Conservation (phyloP, 495 filamentous ascomycete genomes). For the Talaromyces adpressus region DNA sequence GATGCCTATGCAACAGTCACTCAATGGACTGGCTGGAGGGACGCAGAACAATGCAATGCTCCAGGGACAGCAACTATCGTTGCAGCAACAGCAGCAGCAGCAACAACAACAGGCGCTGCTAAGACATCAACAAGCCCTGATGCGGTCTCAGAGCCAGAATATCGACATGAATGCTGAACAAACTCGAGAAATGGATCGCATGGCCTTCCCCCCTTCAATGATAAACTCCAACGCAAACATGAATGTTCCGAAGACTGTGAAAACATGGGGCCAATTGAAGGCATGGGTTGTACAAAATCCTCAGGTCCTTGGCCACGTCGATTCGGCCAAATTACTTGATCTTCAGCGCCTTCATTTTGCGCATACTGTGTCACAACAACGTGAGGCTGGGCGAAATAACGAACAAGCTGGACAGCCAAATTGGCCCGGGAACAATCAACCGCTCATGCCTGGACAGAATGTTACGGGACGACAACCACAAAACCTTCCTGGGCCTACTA, state of each 20-base stretch:
- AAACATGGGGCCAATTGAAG: slow-evolving; percentile 70
- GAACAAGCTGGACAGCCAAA: slow-evolving; percentile 17
- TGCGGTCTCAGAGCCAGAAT: slow-evolving; percentile 33
- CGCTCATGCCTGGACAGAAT: slow-evolving; percentile 32
- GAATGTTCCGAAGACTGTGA: slow-evolving; percentile 45
- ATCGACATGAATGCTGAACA: slow-evolving; percentile 39
- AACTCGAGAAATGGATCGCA: slow-evolving; percentile 39
- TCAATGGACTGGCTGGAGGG: slow-evolving; percentile 25
- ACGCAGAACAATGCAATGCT: slow-evolving; percentile 25
- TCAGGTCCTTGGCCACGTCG: slow-evolving; percentile 30
- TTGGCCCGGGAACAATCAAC: slow-evolving; percentile 21
- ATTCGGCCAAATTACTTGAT: slow-evolving; percentile 37
- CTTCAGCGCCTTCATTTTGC: slow-evolving; percentile 51
- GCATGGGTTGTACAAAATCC: slow-evolving; percentile 48
- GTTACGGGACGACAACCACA: slow-evolving; percentile 22
- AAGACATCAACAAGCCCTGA: slow-evolving; percentile 23
- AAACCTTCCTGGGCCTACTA: slow-evolving; percentile 24
- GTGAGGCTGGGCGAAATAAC: slow-evolving; percentile 15
- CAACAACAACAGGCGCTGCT: slow-evolving; percentile 30
- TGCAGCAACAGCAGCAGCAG: slow-evolving; percentile 29
- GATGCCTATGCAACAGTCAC: slow-evolving; percentile 25
- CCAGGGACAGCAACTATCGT: slow-evolving; percentile 30
- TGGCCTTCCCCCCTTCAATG: slow-evolving; percentile 32
- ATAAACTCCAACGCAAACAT: slow-evolving; percentile 26
- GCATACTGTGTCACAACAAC: slow-evolving; percentile 27